These are phyloP conservation scores for Ustilago vetiveriae DNA, from an alignment of 1,284 basidiomycete genomes.

Conservation along the genomic window DNA sequence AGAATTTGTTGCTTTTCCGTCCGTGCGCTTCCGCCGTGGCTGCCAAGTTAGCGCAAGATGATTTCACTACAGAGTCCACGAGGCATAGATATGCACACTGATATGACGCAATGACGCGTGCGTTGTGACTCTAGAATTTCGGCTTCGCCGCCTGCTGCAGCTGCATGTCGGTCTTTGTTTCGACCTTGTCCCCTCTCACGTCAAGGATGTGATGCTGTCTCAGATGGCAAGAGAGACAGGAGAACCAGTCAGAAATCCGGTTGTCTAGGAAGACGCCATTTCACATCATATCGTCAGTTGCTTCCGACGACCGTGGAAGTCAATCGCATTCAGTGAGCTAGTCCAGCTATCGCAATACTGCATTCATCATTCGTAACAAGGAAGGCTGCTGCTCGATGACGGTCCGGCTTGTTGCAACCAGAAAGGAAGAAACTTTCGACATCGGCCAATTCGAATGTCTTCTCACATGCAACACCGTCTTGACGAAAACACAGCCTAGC, in stretches of 20 bases:
- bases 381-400: neutral
- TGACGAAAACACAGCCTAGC: too few relatives aligned
- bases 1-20: too few relatives aligned
- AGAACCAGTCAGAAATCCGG: neutral
- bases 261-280: slow-evolving; percentile 15
- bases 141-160: too few relatives aligned
- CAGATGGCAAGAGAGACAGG: neutral
- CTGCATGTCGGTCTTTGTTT: too few relatives aligned
- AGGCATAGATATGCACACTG: slow-evolving; percentile 11
- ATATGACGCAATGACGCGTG: slow-evolving; percentile 45
- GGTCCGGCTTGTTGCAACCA: neutral
- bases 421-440: too few relatives aligned
- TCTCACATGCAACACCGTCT: neutral
- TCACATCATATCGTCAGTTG: slow-evolving; percentile 7
- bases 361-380: too few relatives aligned
- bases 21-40: slow-evolving; percentile 5
- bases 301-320: neutral
- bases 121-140: too few relatives aligned
- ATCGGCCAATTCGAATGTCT: neutral
- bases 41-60: neutral
- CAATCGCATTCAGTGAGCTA: too few relatives aligned
- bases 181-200: too few relatives aligned
- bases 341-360: too few relatives aligned
- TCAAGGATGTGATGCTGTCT: too few relatives aligned
- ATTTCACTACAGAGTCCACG: slow-evolving; percentile 10